phyloP scores from a whole-genome alignment of 257 asterid species.

The Solanum acaule region DNA sequence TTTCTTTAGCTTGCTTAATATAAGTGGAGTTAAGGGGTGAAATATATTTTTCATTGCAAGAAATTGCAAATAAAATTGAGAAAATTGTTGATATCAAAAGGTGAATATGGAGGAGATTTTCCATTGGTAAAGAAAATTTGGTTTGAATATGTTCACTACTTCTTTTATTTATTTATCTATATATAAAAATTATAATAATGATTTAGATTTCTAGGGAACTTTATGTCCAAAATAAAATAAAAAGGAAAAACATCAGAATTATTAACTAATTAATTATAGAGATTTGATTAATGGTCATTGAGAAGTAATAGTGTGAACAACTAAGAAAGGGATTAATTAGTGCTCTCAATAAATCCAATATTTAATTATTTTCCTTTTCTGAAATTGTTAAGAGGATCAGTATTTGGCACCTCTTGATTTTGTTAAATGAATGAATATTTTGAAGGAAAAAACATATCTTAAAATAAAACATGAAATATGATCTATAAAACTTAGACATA shows the following conservation, averaged over 20 bases:
- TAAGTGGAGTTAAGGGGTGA: neutral
- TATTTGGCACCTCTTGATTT: neutral
- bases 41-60: neutral
- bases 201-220: neutral
- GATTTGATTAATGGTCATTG: neutral
- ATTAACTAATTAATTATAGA: neutral
- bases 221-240: neutral
- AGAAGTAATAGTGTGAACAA: neutral
- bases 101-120: neutral
- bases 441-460: neutral
- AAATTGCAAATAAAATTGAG: neutral
- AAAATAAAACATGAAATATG: neutral
- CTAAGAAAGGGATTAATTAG: neutral
- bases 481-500: neutral
- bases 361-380: neutral
- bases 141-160: neutral
- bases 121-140: neutral
- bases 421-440: neutral
- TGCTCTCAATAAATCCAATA: neutral
- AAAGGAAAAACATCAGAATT: neutral
- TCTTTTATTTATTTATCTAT: neutral
- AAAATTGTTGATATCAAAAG: neutral
- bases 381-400: neutral
- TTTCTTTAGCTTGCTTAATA: neutral
- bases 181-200: neutral